Base-by-base conservation (phyloP, 2,329 filamentous ascomycete species). In the Aspergillus spinulosporus region DNA sequence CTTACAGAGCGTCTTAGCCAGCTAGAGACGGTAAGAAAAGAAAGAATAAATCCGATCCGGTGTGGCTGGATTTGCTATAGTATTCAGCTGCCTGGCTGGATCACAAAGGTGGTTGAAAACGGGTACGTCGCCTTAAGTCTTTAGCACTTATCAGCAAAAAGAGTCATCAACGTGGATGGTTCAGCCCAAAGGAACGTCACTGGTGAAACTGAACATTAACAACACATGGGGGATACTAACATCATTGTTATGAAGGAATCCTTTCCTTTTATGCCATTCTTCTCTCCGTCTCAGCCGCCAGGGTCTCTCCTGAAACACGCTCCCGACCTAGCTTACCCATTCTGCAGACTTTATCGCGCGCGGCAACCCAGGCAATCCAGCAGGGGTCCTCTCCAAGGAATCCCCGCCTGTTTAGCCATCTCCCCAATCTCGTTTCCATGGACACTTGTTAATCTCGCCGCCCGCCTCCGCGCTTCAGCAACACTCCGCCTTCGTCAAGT, bases 271-370 rank as follows among this genome's bases (percentile, higher is more conserved):
- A 49, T 54, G 46, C 32, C 15, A 14, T 45, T 42, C n/a, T 5
- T 39, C 39, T 42, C 9, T 21, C 21, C 21, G 21, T 21, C 39
- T 42, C 39, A 11, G 9, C 39, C 39, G 39, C 39, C 39, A 42
- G 39, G 39, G 39, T 31, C 32, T 47, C 29, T 31, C 43, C 34
- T 32, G 12, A 31, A 46, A 42, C 36, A 29, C 44, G 7, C 42
- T 46, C n/a, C 49, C 49, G 37, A 40, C 11, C 12, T 29, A 57
- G 52, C 55, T 34, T 31, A 14, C 40, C 4, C 26, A 3, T 45
- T 50, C 50, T 57, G 50, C 50, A 50, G 46, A 39, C 45, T 29
- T 55, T 44, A 44, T 55, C 52, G 56, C 56, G 56, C 52, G 48
- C 52, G 52, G 47, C 52, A 52, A 29, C 31, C 31, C 42, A 58